Evolutionary conservation across 2,329 filamentous ascomycete genomes (phyloP).

Genomic region (Botrytis hyacinthi): DNA sequence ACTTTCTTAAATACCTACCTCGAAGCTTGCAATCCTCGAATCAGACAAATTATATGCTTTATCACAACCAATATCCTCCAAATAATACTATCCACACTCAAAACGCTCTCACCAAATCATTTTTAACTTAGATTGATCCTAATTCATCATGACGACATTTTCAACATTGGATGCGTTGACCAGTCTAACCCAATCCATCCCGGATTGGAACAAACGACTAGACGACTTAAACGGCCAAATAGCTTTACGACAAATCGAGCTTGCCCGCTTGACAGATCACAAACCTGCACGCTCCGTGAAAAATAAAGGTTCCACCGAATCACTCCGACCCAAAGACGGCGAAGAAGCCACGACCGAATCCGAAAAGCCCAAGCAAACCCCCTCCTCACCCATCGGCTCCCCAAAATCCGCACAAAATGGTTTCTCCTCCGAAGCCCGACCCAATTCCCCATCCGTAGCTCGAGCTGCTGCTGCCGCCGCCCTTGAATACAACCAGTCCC

Average conservation of each 20-base stretch:
- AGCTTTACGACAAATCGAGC: constrained; percentile 58
- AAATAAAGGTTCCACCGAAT: constrained; percentile 40
- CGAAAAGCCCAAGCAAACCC: constrained; percentile 24
- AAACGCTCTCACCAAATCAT: neutral
- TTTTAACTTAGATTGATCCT: neutral
- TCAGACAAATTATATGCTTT: neutral
- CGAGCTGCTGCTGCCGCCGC: constrained; percentile 22
- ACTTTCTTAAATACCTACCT: constrained; percentile 3
- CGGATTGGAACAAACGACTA: constrained; percentile 58
- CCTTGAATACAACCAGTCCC: constrained; percentile 21
- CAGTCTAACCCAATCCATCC: constrained; percentile 54
- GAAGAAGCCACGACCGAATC: constrained; percentile 27
- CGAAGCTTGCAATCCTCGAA: neutral
- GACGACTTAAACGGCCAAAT: constrained; percentile 61
- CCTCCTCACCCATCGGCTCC: constrained; percentile 25
- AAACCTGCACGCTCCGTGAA: constrained; percentile 39
- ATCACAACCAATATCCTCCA: neutral
- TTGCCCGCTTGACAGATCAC: constrained; percentile 49
- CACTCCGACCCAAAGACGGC: constrained; percentile 37
- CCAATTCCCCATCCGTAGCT: constrained; percentile 27
- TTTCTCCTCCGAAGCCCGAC: constrained; percentile 12
- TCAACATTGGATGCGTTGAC: constrained; percentile 53
- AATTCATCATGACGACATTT: constrained; percentile 28
- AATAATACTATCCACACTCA: neutral
- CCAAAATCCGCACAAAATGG: constrained; percentile 26